Evolutionary conservation across 1,284 basidiomycete species (phyloP), one percentile per base, ranked within the genome.

Genomic region (Fomitopsis schrenkii): DNA sequence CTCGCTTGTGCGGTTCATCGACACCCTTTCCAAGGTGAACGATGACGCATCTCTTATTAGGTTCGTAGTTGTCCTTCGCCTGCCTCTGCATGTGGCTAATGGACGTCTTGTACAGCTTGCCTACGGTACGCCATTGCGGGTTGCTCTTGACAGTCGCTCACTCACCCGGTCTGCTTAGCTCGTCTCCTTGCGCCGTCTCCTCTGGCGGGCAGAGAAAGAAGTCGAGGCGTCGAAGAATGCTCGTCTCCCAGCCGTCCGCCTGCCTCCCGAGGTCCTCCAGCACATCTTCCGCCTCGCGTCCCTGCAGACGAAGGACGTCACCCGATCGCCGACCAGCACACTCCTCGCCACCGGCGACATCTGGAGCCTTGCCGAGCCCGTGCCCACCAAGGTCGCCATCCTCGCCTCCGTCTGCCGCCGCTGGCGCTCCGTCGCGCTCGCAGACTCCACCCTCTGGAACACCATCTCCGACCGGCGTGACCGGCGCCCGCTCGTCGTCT

Each of bases 251-350:
- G 36, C 35, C 1, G 52, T 40, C n/a, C 35, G 52, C 14, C 35
- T 54, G 35, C 33, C 52, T 22, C 52, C 52, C 15, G 52, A 54
- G 19, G 26, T 54, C 35, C 52, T 54, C 35, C 52, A 54, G 36
- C 35, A 54, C 52, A 54, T 54, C 52, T 54, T 54, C 52, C 52
- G 52, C 17, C 52, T 54, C 35, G 52, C 52, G 17, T 54, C 52
- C 19, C 8, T 22, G 17, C 17, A 54, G 12, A 33, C 9, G n/a
- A 40, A 36, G 22, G 19, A 54, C 19, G n/a, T 8, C 12, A 3
- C 35, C 4, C 35, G 36, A 9, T 33, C 28, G 28, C 28, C 28
- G 26, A 22, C 28, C 14, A 17, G 17, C 28, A 22, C 52, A 17
- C 5, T 9, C 9, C 2, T 26, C n/a, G 17, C 52, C 33, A 26